Percentiles rank a stretch among this genome's conserved stretches.
Evolutionary conservation across 805 yeast species (phyloP).

Genomic region (Cyberlindnera sargentensis): DNA sequence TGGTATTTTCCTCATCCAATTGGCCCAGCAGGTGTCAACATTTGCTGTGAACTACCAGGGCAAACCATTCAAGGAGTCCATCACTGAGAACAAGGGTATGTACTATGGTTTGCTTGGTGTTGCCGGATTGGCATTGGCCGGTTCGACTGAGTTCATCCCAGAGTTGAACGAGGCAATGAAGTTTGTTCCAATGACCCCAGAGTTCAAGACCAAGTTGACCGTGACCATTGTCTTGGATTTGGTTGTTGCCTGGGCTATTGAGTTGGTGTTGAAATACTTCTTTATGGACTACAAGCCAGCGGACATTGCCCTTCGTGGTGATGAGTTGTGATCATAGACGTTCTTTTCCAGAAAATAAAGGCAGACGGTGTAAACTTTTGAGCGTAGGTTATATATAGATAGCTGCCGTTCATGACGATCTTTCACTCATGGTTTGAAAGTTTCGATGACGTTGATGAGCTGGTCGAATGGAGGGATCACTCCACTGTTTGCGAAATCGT

Average conservation of each 20-base stretch:
- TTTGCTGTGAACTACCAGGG: constrained; percentile 98
- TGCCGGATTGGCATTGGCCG: constrained; percentile 78
- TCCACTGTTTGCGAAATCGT: constrained; percentile 18
- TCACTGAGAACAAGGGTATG: constrained; percentile 91
- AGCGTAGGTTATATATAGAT: too few relatives aligned
- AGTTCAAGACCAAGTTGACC: constrained; percentile 76
- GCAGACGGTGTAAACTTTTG: too few relatives aligned
- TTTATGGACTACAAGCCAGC: constrained; percentile 90
- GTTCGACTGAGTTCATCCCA: constrained; percentile 91
- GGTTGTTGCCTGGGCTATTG: constrained; percentile 69
- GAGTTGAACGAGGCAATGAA: constrained; percentile 89
- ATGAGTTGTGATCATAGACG: background rate
- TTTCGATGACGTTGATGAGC: constrained; percentile 7
- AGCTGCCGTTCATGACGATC: too few relatives aligned
- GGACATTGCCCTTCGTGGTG: constrained; percentile 60
- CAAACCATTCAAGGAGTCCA: constrained; percentile 89
- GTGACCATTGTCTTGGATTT: constrained; percentile 68
- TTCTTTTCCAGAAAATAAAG: too few relatives aligned
- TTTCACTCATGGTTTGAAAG: background rate
- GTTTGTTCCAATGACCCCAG: constrained; percentile 75
- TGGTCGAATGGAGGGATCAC: constrained; percentile 24
- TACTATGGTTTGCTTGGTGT: constrained; percentile 92
- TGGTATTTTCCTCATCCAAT: constrained; percentile 88
- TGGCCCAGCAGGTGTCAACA: constrained; percentile 95
- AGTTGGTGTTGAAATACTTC: constrained; percentile 69